Evolutionary conservation across 331 rosid species (phyloP), one percentile per base, ranked within the genome.

Genomic region (Stylosanthes scabra): DNA sequence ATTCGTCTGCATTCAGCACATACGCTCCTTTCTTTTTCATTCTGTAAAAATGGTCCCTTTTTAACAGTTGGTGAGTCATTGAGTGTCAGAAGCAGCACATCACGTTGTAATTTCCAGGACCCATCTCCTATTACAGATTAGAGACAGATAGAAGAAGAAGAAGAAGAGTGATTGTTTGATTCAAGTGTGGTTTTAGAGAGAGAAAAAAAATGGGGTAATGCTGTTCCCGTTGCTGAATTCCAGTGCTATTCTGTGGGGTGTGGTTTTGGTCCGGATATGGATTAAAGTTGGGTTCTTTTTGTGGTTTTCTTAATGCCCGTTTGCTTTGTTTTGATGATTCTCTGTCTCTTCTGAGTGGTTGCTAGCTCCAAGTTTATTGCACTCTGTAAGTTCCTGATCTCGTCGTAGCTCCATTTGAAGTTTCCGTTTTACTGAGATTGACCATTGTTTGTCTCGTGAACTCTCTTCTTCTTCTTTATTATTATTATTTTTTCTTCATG

Each of bases 191-290:
- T 5, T 34, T 3, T 4, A 34, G 39, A 34, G 39, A 44, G 76
- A 44, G 74, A 77, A 71, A 68, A 72, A 79, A 28, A 88, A 83
- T 91, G 96, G 91, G 90, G 90, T 86, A 84, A 88, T 59, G 80
- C 50, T 66, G 76, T 74, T 68, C 77, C 77, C 88, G 61, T 82
- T 78, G 31, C 76, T 57, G 65, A 67, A 60, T 78, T 80, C 63
- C 59, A 11, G 6, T 50, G 56, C 20, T 12, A 4, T 12, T 52
- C 81, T 55, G 78, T 15, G 75, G 56, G 46, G 31, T 55, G 46
- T 42, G 46, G 46, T 42, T 52, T 77, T 77, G 59, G 72, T 86
- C 66, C 74, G 39, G 20, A 49, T 27, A 62, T 51, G 64, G 59
- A 42, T 47, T 66, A 2, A 74, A 82, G 78, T 5, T 51, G 3